Base-by-base conservation (phyloP, 768 basidiomycete species). In the Boletus sensibilis region DNA sequence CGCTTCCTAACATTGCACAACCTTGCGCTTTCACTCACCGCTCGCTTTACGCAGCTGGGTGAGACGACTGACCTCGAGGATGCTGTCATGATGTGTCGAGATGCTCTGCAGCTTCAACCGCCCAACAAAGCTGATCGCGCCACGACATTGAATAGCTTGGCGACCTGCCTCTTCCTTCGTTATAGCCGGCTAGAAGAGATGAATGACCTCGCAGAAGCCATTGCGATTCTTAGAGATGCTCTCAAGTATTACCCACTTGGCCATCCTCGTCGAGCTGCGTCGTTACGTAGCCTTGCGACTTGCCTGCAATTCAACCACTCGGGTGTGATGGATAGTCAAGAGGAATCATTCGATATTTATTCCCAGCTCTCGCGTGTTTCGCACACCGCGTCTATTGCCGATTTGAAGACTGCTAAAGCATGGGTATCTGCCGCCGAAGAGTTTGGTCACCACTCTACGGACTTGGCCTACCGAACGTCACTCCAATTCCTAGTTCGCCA, bases 391-490 rank as follows among this genome's bases (percentile, higher is more conserved):
- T 52, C 42, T 12, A 12, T 11, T 16, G 5, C 34, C 13, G 43
- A 53, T 38, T 18, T 45, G 34, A 31, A 31, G 18, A 14, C 49
- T 23, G 37, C 49, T 11, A 50, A 57, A 29, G 13, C 3, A 23
- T 53, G 56, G 52, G 42, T 25, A 3, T 11, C 10, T 14, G 14
- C 14, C 9, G 61, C 61, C 1, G 44, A 57, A 42, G 13, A 9
- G 8, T 40, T 16, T 21, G 16, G 50, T 21, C 60, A 62, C 48
- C 16, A 10, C n/a, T 53, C 61, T 14, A 49, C 38, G 11, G 25
- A 61, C 13, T 42, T 47, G 34, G 62, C 62, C 20, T 62, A 63
- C 50, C 43, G 29, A 43, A 50, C 38, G 5, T 58, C 56, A 5
- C 21, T 63, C 3, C 46, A 35, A n/a, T 13, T 57, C 0, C 33